Percentiles rank a stretch among this genome's conserved stretches.
Conservation (phyloP, 2,329 filamentous ascomycete species). For the Lachnellula subtilissima region DNA sequence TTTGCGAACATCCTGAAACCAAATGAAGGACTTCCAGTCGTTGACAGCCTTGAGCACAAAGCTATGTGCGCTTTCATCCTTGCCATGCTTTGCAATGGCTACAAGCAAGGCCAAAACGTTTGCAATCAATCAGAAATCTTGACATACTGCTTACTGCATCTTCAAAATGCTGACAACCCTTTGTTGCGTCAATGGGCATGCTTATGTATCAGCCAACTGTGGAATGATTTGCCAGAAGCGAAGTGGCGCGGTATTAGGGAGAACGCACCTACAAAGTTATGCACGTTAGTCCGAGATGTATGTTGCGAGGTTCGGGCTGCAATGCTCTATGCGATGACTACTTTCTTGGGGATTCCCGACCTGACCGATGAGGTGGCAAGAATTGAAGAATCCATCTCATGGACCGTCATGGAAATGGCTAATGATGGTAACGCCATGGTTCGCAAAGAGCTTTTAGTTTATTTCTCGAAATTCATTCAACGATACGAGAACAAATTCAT, state of each 20-base stretch:
- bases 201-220: slow-evolving; percentile 90
- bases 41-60: slow-evolving; percentile 88
- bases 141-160: slow-evolving; percentile 76
- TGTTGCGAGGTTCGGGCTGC: slow-evolving; percentile 90
- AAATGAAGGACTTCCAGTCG: slow-evolving; percentile 73
- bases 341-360: slow-evolving; percentile 89
- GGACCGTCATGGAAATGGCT: slow-evolving; percentile 84
- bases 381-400: slow-evolving; percentile 86
- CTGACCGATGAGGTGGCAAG: slow-evolving; percentile 85
- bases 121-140: slow-evolving; percentile 90
- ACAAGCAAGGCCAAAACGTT: slow-evolving; percentile 85
- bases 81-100: slow-evolving; percentile 93
- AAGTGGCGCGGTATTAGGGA: slow-evolving; percentile 95
- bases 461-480: slow-evolving; percentile 85
- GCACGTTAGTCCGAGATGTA: slow-evolving; percentile 74
- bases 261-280: slow-evolving; percentile 72
- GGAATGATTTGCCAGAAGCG: slow-evolving; percentile 84
- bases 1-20: slow-evolving; percentile 91
- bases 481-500: slow-evolving; percentile 90
- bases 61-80: slow-evolving; percentile 99
- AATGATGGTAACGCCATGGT: slow-evolving; percentile 94
- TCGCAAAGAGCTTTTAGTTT: slow-evolving; percentile 86
- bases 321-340: slow-evolving; percentile 89
- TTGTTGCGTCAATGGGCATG: slow-evolving; percentile 93
- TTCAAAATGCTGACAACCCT: slow-evolving; percentile 81